Evolutionary conservation across 2,329 filamentous ascomycete genomes (phyloP), one percentile per base, ranked within the genome.

Genomic region (Sarocladium brachiariae): DNA sequence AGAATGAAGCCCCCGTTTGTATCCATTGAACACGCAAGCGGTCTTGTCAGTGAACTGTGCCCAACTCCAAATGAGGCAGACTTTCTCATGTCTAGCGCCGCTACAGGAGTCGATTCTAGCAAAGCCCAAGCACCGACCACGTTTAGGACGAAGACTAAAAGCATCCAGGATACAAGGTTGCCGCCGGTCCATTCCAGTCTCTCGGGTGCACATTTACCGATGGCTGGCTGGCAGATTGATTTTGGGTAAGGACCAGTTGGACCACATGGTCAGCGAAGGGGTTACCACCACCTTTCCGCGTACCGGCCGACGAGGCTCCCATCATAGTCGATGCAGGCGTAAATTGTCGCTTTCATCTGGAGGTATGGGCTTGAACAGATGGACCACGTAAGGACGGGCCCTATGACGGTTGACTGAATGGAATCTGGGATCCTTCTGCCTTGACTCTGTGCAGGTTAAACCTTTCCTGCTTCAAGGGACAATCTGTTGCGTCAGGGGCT

Each of bases 91-190:
- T 33, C 43, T 47, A 47, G 43, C 43, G 43, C 16, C 43, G 25
- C 25, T 10, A 47, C 25, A 47, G 16, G 18, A 19, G 7, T 31
- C 25, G 25, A 13, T 25, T 47, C 5, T 7, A 47, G 43, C 25
- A 47, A 31, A 47, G 43, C 25, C 8, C 43, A 25, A 47, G 43
- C 43, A 47, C 24, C 27, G 43, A 25, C 43, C 43, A 47, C 25
- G 43, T 47, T 33, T 47, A 33, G 27, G 43, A 47, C 43, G 14
- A 19, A 45, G 25, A 33, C 43, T 47, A 47, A n/a, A 25, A 24
- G 16, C 27, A 11, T 47, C 16, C 43, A 47, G 27, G 43, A 25
- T 25, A 33, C 25, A 21, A 47, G 24, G 27, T 47, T 47, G 6
- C 25, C 43, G 25, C 43, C 25, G 27, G 43, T 33, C 43, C 31